Base-by-base conservation (phyloP, 176 grass and related monocot species). In the Phoenix roebelenii region DNA sequence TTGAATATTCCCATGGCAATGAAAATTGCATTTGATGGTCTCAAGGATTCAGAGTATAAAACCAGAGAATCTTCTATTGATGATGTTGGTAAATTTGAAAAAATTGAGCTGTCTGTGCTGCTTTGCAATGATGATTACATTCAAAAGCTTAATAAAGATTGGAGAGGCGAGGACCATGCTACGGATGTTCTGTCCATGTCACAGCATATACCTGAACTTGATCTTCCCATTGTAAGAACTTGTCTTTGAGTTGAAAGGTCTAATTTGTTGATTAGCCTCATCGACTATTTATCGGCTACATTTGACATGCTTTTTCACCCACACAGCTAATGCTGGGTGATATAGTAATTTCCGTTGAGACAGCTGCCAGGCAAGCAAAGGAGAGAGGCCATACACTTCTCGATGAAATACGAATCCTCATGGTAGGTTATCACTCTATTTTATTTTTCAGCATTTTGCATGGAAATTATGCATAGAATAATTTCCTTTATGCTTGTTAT, bases 1-100 rank as follows among this genome's bases (percentile, higher is more conserved):
- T 44, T 98, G 73, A 98, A 98, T 76, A 70, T 77, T 66, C 86
- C 93, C 0, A 98, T 92, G 93, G 87, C 67, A 61, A 92, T 98
- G 84, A 91, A 92, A 82, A 83, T 91, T 58, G 87, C 83, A 59
- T 81, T 98, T 61, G 81, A 98, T 54, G 84, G 93, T 62, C 76
- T 98, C 59, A 78, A 83, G 59, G 84, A 78, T 75, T 98, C 88
- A 22, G 80, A 69, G 17, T 92, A 92, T 63, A 85, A 66, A 35
- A 92, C 81, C 10, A 78, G 87, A 63, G 72, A 98, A 32, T 83
- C 61, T 51, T 85, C 84, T 59, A 76, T 98, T 72, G 80, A 60
- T 78, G 67, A 92, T 23, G 19, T 89, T 23, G 87, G 84, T 44
- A 92, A 83, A 55, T 98, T 85, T 55, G 81, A 85, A 50, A 98